A percentile compares a stretch with the other conserved stretches of the same genome.
phyloP scores from a whole-genome alignment of 352 stramenopile species.

The Pythium monospermum region DNA sequence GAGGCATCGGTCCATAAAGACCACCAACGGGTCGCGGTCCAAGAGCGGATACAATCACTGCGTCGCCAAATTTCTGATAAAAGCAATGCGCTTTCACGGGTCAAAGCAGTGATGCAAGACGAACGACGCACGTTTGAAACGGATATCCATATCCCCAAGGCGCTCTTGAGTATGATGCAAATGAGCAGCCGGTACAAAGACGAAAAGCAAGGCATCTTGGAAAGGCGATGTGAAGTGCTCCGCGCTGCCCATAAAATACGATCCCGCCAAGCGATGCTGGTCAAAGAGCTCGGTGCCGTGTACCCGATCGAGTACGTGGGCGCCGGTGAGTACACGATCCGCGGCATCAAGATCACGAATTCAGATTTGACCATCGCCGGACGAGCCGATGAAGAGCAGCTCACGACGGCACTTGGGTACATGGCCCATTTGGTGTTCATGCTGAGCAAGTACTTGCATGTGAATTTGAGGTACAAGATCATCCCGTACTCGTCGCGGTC shows the following conservation, averaged over 20 bases:
- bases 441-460: conserved; percentile 84
- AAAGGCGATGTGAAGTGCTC: conserved; percentile 70
- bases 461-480: conserved; percentile 80
- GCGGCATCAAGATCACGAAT: conserved; percentile 70
- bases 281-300: conserved; percentile 66
- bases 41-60: conserved; percentile 46
- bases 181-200: conserved; percentile 84
- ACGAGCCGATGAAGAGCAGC: conserved; percentile 67
- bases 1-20: conserved; percentile 40
- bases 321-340: conserved; percentile 75
- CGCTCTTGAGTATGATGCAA: conserved; percentile 68
- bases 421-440: conserved; percentile 87
- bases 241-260: conserved; percentile 80
- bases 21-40: conserved; percentile 38
- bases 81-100: conserved; percentile 41
- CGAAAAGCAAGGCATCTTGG: conserved; percentile 71
- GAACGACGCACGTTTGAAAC: conserved; percentile 75
- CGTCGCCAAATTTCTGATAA: conserved; percentile 53
- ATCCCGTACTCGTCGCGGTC: conserved; percentile 76
- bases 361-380: conserved; percentile 56
- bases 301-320: conserved; percentile 85
- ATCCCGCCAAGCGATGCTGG: conserved; percentile 69
- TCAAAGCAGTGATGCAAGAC: conserved; percentile 64
- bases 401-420: conserved; percentile 81
- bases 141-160: conserved; percentile 77